Evolutionary conservation across 768 basidiomycete genomes (phyloP).

Genomic region (Favolaschia claudopus): DNA sequence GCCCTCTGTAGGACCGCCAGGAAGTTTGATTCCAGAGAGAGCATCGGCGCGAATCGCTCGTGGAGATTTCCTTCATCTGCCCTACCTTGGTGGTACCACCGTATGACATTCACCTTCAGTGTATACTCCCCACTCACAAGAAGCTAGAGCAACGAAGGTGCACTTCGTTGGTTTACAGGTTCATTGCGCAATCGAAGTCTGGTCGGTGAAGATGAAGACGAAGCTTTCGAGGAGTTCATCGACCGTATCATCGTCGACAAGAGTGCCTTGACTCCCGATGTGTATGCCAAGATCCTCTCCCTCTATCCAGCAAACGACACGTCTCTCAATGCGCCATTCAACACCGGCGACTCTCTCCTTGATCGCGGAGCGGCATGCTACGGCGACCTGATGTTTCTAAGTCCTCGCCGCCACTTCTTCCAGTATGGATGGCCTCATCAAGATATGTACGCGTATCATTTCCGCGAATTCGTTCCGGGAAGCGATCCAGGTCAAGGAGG

Average conservation of each 20-base stretch:
- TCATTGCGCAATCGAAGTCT: slow-evolving; percentile 47
- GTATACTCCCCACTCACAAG: background rate
- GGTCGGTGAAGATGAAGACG: slow-evolving; percentile 47
- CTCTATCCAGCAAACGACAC: slow-evolving; percentile 60
- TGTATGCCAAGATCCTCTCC: slow-evolving; percentile 45
- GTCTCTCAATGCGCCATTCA: slow-evolving; percentile 56
- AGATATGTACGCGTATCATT: slow-evolving; percentile 61
- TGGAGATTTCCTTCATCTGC: slow-evolving; percentile 60
- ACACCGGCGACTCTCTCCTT: slow-evolving; percentile 66
- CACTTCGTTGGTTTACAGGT: slow-evolving; percentile 47
- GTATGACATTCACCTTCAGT: slow-evolving; percentile 38
- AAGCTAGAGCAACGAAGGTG: slow-evolving; percentile 61
- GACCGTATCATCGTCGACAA: slow-evolving; percentile 59
- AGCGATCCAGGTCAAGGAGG: slow-evolving; percentile 57
- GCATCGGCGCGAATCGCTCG: slow-evolving; percentile 53
- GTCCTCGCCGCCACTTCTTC: slow-evolving; percentile 58
- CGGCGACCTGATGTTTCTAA: slow-evolving; percentile 63
- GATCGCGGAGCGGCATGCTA: slow-evolving; percentile 66
- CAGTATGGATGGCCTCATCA: slow-evolving; percentile 54
- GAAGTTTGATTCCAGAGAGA: slow-evolving; percentile 56
- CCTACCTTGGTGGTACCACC: slow-evolving; percentile 64
- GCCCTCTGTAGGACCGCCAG: slow-evolving; percentile 58
- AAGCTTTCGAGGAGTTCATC: slow-evolving; percentile 57
- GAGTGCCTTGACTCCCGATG: slow-evolving; percentile 51
- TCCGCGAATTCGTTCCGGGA: slow-evolving; percentile 67